Base-by-base conservation (phyloP, 495 filamentous ascomycete species). In the Paragyromitra xinjiangensis region DNA sequence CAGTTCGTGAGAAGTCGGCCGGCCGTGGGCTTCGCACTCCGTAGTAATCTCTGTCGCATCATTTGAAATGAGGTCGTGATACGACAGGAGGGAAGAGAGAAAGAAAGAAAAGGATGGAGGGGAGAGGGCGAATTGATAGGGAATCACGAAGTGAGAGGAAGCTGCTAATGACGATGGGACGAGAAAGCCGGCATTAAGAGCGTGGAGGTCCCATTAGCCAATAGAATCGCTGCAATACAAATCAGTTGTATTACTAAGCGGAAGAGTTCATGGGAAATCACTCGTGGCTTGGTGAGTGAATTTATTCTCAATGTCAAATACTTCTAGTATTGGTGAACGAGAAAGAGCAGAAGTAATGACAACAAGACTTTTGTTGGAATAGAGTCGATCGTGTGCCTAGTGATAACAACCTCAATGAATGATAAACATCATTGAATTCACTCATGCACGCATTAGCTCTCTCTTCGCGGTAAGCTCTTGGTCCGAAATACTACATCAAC, bases 31-130 rank as follows among this genome's bases (percentile, higher is more conserved):
- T 82, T 81, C 75, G 61, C 73, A 71, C 80, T 58, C 80, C 77
- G 53, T 16, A 78, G 50, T 71, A 82, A 45, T 58, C 80, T 74
- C 70, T 82, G 80, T 62, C 80, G 81, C 80, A 82, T 82, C 81
- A 82, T 83, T 62, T 77, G 53, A 3, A 34, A 61, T 66, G 29
- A 55, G 26, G 39, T 77, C 29, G 26, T 8, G 42, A 73, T 48
- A 65, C 69, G 61, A 62, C 34, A 66, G 42, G 45, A 61, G 48
- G 26, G 9, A 58, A 56, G 67, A 48, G 45, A 40, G 39, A 29
- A 56, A 37, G 12, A 24, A 51, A 39, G 68, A 37, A 48, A 58
- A 51, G 39, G 61, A 40, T 56, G 56, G 37, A 55, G 37, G 50
- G 42, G 45, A 19, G 44, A 14, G 51, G 42, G 45, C 48, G 67